Evolutionary conservation across 2,329 filamentous ascomycete species (phyloP), one percentile per base, ranked within the genome.

Genomic region (Leptodontidium sp.): DNA sequence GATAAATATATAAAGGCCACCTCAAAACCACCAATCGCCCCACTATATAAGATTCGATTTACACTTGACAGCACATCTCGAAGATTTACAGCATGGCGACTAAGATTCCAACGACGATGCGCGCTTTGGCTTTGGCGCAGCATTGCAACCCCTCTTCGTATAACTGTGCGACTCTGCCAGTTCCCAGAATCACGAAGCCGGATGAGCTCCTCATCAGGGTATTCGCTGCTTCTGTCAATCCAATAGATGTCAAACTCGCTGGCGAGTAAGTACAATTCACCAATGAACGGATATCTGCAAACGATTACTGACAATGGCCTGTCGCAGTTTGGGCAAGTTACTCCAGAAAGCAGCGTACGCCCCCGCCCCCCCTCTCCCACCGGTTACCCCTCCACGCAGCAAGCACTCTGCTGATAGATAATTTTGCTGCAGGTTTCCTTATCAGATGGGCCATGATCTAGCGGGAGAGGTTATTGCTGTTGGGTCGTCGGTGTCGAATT

Each of bases 161-260:
- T 68, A 78, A 82, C 29, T 69, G 86, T 17, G 68, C 74, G 4
- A 80, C 83, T 4, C 66, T 83, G n/a, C 82, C 84, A 0, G 77
- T 81, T 2, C 84, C 85, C 0, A 72, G 70, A n/a, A 83, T 87
- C 61, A 77, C 76, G 2, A 72, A 77, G 7, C 80, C 83, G 1
- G 77, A 82, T 35, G 78, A 86, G 4, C 76, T 87, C 1, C 74
- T 87, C 1, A 80, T 84, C 49, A 79, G 77, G 59, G 81, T 84
- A 9, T 76, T 82, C 64, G 82, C 82, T 3, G 82, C 82, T 0
- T 80, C 79, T 57, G 76, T 84, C 50, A 84, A 85, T 68, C 82
- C 83, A 0, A 75, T 84, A 2, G 83, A 84, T 74, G 78, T 84
- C 4, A 76, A 77, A 66, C 61, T 77, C 65, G 82, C 81, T 0